Percentiles rank a stretch among this genome's conserved stretches.
Evolutionary conservation across 1,284 basidiomycete species (phyloP).

Genomic region (Melampsora occidentalis): DNA sequence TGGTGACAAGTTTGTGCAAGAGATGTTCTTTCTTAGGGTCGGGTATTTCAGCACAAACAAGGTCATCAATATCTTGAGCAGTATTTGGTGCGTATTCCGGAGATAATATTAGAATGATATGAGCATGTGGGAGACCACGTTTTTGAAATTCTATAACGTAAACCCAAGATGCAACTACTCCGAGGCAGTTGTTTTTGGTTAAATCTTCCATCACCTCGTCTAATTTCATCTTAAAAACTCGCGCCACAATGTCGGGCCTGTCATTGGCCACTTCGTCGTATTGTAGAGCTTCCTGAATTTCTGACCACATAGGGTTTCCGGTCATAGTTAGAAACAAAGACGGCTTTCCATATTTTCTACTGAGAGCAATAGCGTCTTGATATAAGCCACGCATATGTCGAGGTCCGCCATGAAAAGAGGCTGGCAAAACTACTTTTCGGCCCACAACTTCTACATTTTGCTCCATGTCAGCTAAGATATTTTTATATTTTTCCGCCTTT

Average conservation of each 20-base stretch:
- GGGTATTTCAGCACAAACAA: conserved; percentile 58
- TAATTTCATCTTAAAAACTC: conserved; percentile 58
- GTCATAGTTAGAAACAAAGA: conserved; percentile 55
- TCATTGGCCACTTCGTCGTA: conserved; percentile 51
- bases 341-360: no score
- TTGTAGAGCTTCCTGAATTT: conserved; percentile 56
- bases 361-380: conserved; percentile 53
- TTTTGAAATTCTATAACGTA: conserved; percentile 62
- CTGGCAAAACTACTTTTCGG: conserved; percentile 55
- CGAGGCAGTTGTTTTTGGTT: conserved; percentile 54
- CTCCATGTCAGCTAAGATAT: not conserved
- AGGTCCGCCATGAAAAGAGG: conserved; percentile 56
- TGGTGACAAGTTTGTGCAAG: conserved; percentile 20
- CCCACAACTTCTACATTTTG: conserved; percentile 53
- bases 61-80: conserved; percentile 55
- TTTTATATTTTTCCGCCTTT: conserved; percentile 1
- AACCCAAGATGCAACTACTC: conserved; percentile 54
- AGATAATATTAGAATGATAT: conserved; percentile 57
- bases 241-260: conserved; percentile 58
- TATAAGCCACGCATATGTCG: conserved; percentile 56
- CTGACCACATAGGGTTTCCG: conserved; percentile 58
- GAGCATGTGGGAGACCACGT: conserved; percentile 59
- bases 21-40: conserved; percentile 53
- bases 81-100: conserved; percentile 51
- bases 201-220: conserved; percentile 55